Conservation (phyloP, 2,329 filamentous ascomycete species). For the Clathrospora elynae region DNA sequence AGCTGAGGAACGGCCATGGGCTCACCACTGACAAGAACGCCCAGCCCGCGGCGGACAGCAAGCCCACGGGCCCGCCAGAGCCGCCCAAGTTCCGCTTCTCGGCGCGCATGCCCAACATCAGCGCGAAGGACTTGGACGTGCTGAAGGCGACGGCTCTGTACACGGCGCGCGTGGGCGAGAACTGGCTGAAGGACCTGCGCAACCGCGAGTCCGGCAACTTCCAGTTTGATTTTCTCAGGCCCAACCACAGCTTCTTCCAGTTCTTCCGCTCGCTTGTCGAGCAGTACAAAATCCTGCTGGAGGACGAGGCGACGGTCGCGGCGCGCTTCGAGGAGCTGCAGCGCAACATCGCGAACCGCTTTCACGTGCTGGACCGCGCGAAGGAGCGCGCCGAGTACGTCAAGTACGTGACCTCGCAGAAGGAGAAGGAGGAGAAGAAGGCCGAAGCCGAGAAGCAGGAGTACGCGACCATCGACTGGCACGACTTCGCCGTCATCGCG, state of each 20-base stretch:
- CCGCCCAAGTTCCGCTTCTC: constrained; percentile 91
- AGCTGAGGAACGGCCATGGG: constrained; percentile 83
- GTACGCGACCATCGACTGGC: constrained; percentile 93
- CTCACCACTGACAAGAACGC: constrained; percentile 49
- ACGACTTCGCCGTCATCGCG: constrained; percentile 94
- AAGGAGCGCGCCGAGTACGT: constrained; percentile 86
- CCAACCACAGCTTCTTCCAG: constrained; percentile 94
- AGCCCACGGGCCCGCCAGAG: constrained; percentile 80
- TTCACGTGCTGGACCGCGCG: constrained; percentile 76
- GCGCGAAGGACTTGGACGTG: constrained; percentile 83
- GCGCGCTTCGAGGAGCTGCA: constrained; percentile 74
- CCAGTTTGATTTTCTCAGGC: constrained; percentile 94
- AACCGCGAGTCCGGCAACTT: constrained; percentile 89
- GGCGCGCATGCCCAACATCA: constrained; percentile 96
- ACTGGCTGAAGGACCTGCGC: constrained; percentile 86
- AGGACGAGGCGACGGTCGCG: constrained; percentile 73
- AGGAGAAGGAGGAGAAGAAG: constrained; percentile 85
- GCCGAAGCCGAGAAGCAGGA: constrained; percentile 77
- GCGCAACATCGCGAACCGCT: constrained; percentile 77
- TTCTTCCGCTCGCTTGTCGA: constrained; percentile 93
- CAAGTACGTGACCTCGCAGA: constrained; percentile 82
- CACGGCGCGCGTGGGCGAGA: constrained; percentile 88
- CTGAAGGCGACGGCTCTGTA: constrained; percentile 82
- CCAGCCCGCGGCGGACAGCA: constrained; percentile 55
- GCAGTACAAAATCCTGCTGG: constrained; percentile 83